These are phyloP conservation scores for Trypanosoma congolense DNA, from an alignment of 208 protist species.

Conservation along the genomic window DNA sequence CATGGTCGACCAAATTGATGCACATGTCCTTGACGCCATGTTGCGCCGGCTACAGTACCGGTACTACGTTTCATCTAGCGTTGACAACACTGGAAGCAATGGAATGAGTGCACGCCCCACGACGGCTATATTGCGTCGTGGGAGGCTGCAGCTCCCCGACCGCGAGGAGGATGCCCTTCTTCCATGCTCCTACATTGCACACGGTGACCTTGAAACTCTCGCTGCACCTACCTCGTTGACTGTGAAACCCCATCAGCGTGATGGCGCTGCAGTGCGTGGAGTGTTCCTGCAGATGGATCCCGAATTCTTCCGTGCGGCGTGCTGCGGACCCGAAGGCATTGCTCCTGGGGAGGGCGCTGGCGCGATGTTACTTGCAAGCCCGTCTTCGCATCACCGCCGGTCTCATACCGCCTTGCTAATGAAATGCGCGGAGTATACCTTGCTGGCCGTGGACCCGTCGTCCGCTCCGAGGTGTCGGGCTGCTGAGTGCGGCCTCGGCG, in stretches of 20 bases:
- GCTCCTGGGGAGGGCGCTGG: neutral
- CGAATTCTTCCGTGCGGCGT: neutral
- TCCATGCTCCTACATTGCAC: neutral
- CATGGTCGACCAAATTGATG: constrained; percentile 24
- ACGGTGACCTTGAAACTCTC: constrained; percentile 1
- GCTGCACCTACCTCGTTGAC: neutral
- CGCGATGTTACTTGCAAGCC: constrained; percentile 27
- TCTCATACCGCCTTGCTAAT: constrained; percentile 22
- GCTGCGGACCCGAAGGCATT: neutral
- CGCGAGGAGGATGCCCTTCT: neutral
- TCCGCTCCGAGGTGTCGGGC: neutral
- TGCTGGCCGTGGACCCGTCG: constrained; percentile 7
- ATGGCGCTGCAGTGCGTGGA: neutral
- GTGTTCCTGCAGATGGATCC: constrained; percentile 11
- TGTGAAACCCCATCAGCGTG: neutral
- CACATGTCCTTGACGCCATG: constrained; percentile 14
- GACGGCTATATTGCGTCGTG: constrained; percentile 18
- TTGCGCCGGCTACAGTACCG: constrained; percentile 13
- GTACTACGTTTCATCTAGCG: neutral
- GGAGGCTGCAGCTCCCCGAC: constrained; percentile 13
- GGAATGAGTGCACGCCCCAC: neutral
- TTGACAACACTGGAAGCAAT: too few species aligned
- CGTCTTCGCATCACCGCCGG: constrained; percentile 17
- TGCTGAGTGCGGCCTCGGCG: constrained; percentile 8
- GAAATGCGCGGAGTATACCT: constrained; percentile 26